These are phyloP conservation scores for Chenopodium suecicum DNA, from an alignment of 148 eudicot genomes.

Conservation along the genomic window DNA sequence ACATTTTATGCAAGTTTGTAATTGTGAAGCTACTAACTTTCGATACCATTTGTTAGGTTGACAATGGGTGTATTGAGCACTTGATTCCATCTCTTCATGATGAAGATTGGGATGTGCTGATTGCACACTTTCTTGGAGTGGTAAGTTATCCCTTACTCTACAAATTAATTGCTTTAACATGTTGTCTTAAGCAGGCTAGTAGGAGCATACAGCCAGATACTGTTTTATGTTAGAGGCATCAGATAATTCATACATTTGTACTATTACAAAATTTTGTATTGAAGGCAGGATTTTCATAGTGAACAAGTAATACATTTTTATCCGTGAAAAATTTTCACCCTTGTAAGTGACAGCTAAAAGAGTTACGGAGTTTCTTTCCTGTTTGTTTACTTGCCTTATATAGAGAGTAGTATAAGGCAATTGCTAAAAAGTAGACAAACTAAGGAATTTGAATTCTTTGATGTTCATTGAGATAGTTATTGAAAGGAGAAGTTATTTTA, in stretches of 20 bases:
- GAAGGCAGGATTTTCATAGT: not conserved
- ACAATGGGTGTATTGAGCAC: constrained; percentile 78
- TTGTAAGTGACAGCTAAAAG: too few relatives aligned
- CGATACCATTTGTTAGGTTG: constrained; percentile 53
- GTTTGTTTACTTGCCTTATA: too few relatives aligned
- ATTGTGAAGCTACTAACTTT: constrained; percentile 6
- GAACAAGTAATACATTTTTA: not conserved
- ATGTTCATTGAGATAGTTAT: too few relatives aligned
- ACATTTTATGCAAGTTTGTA: not conserved
- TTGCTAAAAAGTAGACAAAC: not conserved
- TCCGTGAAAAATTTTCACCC: not conserved
- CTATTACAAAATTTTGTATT: not conserved
- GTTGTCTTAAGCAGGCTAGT: not conserved
- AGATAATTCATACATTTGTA: too few relatives aligned
- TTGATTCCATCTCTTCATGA: constrained; percentile 69
- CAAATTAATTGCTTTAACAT: not conserved
- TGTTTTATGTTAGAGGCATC: too few relatives aligned
- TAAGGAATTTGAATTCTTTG: not conserved
- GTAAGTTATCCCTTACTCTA: constrained; percentile 39
- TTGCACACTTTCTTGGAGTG: constrained; percentile 99
- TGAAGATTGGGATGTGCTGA: constrained; percentile 89
- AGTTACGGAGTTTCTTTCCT: too few relatives aligned
- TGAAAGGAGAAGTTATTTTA: too few relatives aligned
- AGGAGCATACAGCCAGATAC: not conserved
- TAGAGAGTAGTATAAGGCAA: not conserved